Evolutionary conservation across 2,329 filamentous ascomycete species (phyloP).

Genomic region (Albophoma yamanashiensis): DNA sequence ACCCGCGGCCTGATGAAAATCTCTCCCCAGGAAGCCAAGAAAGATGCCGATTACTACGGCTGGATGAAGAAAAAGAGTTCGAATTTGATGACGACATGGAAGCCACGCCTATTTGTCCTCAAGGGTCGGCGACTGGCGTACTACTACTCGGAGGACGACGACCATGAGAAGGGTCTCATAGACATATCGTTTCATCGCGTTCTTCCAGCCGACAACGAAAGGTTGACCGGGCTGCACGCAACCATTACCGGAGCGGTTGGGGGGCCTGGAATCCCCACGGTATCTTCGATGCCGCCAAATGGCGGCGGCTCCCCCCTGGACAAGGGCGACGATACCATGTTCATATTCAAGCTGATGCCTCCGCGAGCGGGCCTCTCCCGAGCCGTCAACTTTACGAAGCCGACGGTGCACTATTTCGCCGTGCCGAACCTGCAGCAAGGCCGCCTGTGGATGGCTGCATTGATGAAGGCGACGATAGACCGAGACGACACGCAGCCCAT

Average conservation of each 20-base stretch:
- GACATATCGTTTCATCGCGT: constrained; percentile 97
- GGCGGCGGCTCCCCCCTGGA: constrained; percentile 28
- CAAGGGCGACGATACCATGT: constrained; percentile 60
- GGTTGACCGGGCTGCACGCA: constrained; percentile 81
- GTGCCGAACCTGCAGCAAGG: constrained; percentile 84
- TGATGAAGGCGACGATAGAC: constrained; percentile 99
- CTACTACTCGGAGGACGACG: constrained; percentile 90
- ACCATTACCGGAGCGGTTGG: constrained; percentile 76
- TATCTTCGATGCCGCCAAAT: constrained; percentile 46
- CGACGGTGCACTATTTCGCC: constrained; percentile 94
- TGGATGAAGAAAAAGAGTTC: constrained; percentile 99
- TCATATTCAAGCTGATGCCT: constrained; percentile 96
- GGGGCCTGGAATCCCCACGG: constrained; percentile 21
- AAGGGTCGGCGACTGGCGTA: constrained; percentile 87
- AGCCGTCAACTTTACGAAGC: constrained; percentile 95
- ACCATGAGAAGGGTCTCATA: constrained; percentile 88
- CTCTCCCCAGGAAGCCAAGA: constrained; percentile 70
- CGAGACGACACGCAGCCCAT: constrained; percentile 71
- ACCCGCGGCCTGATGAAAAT: constrained; percentile 76
- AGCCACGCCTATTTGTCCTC: constrained; percentile 88
- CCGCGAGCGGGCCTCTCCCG: constrained; percentile 78
- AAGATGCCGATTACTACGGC: constrained; percentile 81
- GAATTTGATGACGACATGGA: constrained; percentile 95
- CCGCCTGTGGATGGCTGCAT: constrained; percentile 91
- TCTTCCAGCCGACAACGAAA: constrained; percentile 86